Evolutionary conservation across 768 basidiomycete genomes (phyloP).

Genomic region (Lactifluus rugatus): DNA sequence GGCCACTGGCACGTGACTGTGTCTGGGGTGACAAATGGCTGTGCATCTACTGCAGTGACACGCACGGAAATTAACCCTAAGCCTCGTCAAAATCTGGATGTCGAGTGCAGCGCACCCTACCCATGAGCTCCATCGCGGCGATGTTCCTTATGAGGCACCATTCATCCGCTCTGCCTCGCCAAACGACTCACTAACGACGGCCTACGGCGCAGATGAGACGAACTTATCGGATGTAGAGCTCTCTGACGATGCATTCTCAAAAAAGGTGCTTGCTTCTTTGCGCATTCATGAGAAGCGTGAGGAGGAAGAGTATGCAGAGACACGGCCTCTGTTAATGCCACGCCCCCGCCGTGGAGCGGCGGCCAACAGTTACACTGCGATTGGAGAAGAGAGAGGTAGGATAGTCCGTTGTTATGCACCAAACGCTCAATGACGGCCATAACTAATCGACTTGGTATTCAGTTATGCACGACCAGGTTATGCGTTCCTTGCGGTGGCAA

Average conservation of each 20-base stretch:
- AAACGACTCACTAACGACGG: slow-evolving; percentile 38
- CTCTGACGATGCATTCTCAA: slow-evolving; percentile 29
- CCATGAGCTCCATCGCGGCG: slow-evolving; percentile 19
- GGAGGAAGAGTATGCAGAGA: slow-evolving; percentile 30
- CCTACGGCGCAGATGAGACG: slow-evolving; percentile 41
- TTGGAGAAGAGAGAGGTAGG: slow-evolving; percentile 33
- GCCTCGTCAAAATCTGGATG: too few species aligned
- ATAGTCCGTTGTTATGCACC: not conserved
- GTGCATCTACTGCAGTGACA: too few species aligned
- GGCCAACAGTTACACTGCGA: slow-evolving; percentile 19
- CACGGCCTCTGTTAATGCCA: slow-evolving; percentile 28
- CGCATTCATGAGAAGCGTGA: slow-evolving; percentile 29
- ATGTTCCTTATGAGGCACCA: slow-evolving; percentile 34
- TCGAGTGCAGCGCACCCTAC: slow-evolving; percentile 8
- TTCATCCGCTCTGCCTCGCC: slow-evolving; percentile 39
- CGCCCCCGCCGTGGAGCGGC: slow-evolving; percentile 18
- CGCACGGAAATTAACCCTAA: too few species aligned
- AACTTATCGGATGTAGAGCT: slow-evolving; percentile 32
- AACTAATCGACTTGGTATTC: not conserved
- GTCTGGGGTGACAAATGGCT: too few species aligned
- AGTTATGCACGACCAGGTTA: slow-evolving; percentile 32
- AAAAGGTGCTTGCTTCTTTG: slow-evolving; percentile 29
- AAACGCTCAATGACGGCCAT: not conserved
- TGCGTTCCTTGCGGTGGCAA: slow-evolving; percentile 30
- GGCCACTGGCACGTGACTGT: too few species aligned